Evolutionary conservation across 352 stramenopile genomes (phyloP).

Genomic region (Phytophthora vignae): DNA sequence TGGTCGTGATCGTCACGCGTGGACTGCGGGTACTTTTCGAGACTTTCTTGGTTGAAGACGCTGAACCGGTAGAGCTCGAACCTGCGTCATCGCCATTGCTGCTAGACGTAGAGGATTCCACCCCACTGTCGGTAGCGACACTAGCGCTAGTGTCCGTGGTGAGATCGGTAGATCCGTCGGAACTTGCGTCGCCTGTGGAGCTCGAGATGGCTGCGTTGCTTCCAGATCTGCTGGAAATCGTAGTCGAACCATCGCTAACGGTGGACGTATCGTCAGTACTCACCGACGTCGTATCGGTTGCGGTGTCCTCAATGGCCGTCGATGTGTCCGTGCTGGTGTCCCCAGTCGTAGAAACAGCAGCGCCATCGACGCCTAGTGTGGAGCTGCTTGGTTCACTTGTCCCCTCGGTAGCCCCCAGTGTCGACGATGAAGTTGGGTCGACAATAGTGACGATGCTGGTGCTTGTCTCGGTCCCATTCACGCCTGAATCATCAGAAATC

Average conservation of each 20-base stretch:
- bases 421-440: neutral
- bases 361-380: neutral
- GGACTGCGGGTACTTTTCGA: neutral
- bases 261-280: neutral
- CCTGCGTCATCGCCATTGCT: neutral
- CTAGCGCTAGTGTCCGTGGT: neutral
- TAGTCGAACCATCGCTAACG: neutral
- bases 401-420: neutral
- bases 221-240: neutral
- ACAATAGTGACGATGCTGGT: neutral
- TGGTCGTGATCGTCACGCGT: conserved; percentile 2
- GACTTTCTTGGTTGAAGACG: neutral
- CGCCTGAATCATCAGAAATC: neutral
- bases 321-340: neutral
- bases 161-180: neutral
- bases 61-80: neutral
- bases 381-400: neutral
- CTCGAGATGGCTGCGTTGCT: neutral
- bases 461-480: conserved; percentile 1
- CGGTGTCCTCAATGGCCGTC: neutral
- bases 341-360: neutral
- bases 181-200: neutral
- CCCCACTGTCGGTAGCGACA: neutral
- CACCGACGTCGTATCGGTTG: neutral
- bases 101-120: neutral